Base-by-base conservation (phyloP, 2,329 filamentous ascomycete genomes). In the Talaromyces sp. region DNA sequence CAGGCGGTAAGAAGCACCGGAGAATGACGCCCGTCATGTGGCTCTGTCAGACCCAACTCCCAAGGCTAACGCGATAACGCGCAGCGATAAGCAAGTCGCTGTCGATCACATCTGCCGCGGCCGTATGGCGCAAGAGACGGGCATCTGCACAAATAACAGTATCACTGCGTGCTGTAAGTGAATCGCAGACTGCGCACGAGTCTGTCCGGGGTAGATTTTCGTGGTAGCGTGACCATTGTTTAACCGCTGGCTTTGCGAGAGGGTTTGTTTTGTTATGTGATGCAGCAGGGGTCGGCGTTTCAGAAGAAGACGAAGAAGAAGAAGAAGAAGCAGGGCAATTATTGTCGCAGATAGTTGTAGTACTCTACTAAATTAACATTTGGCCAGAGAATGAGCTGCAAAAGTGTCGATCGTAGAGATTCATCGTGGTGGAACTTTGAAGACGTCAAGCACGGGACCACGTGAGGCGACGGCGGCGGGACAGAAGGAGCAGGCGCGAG, bases 1-100 rank as follows among this genome's bases (percentile, higher is more conserved):
- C 32, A 59, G 50, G 61, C 56, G 54, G 35, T 46, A 53, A 26
- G 19, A 32, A 61, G 57, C 27, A 52, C 24, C 63, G 64, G 61
- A 69, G 66, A 27, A 59, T 62, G 57, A 56, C 65, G 67, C 66
- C 67, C 71, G 72, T 75, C 72, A 75, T 74, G 65, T 62, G 71
- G 65, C 63, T 67, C 29, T 66, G 66, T 27, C 24, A 29, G 32
- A 35, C 32, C 32, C 32, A 5, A 35, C 32, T n/a, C 14, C 14
- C 26, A n/a, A 29, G 48, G n/a, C 43, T 46, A 19, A 19, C 9
- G 43, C 43, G 43, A 46, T 46, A 46, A 46, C 43, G 8, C 35
- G 35, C 35, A 14, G 35, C 35, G 43, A 46, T 46, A 46, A 46
- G 43, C 43, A 46, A 12, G n/a, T 19, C 43, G 35, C 43, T 24